Evolutionary conservation across 2,329 filamentous ascomycete species (phyloP).

Genomic region (Penicillium brevicompactum): DNA sequence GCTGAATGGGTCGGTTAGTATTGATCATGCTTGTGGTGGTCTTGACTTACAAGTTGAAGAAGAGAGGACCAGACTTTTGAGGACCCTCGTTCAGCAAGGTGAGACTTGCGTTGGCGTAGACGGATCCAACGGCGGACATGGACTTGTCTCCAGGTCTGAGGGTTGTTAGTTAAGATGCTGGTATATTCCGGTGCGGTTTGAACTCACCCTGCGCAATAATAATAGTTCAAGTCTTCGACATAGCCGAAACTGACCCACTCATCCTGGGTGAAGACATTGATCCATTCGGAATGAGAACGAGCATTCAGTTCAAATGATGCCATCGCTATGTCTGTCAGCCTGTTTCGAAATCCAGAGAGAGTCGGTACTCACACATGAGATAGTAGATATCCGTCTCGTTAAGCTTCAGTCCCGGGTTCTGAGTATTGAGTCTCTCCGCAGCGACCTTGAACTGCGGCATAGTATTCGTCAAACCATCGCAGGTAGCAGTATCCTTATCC

Average conservation of each 20-base stretch:
- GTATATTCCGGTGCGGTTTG: background rate
- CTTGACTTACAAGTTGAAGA: slow-evolving; percentile 9
- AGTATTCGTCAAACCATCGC: slow-evolving; percentile 6
- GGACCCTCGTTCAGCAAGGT: slow-evolving; percentile 23
- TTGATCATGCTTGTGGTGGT: slow-evolving; percentile 3
- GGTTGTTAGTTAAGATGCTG: background rate
- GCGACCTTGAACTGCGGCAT: slow-evolving; percentile 20
- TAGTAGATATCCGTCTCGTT: slow-evolving; percentile 20
- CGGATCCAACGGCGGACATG: slow-evolving; percentile 22
- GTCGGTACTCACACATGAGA: slow-evolving; percentile 22
- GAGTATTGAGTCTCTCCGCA: slow-evolving; percentile 22
- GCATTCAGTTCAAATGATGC: slow-evolving; percentile 23
- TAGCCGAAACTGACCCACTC: slow-evolving; percentile 26
- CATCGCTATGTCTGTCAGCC: slow-evolving; percentile 15
- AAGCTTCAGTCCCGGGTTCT: slow-evolving; percentile 22
- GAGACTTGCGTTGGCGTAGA: slow-evolving; percentile 23
- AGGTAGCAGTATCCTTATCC: slow-evolving; percentile 13
- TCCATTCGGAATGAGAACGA: slow-evolving; percentile 24
- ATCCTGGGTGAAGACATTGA: slow-evolving; percentile 25
- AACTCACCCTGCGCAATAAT: slow-evolving; percentile 25
- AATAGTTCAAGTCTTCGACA: slow-evolving; percentile 20
- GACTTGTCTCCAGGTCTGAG: slow-evolving; percentile 20
- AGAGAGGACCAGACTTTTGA: slow-evolving; percentile 10
- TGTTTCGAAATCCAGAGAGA: background rate
- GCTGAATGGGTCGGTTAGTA: background rate